Evolutionary conservation across 768 basidiomycete genomes (phyloP), one percentile per base, ranked within the genome.

Genomic region (Psilocybe tampanensis): DNA sequence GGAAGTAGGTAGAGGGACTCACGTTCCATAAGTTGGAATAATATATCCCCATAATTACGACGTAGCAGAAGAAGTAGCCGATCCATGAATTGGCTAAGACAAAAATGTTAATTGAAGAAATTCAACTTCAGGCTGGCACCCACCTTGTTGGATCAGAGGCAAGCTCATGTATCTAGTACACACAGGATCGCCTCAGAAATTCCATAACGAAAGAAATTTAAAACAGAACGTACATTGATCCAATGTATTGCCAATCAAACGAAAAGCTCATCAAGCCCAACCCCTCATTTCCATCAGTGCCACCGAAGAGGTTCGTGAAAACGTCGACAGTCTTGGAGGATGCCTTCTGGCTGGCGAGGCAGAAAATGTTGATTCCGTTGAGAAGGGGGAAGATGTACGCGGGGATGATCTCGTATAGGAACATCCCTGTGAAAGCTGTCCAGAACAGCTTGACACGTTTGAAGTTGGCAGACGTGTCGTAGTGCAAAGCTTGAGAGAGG

Each of bases 201-300:
- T 15, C n/a, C 12, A 32, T 29, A 9, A 29, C 29, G 22, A 21
- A 8, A 26, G 18, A 45, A 0, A 44, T 36, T 34, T 4, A 44
- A 43, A 43, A 15, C 3, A 44, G 8, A 1, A 62, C 70, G 23
- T 61, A 78, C 71, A 24, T 34, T 15, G 83, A 83, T 0, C 79
- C 79, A 59, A 86, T 83, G 60, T 85, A 85, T 58, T 86, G 83
- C 85, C 85, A 90, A 62, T 89, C 88, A 44, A 89, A 79, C n/a
- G 83, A 82, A 41, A 89, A 55, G 32, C 80, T 82, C 39, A 84
- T 54, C 18, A 89, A 63, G 0, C 88, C 87, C 39, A 89, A 73
- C 0, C 86, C 88, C 67, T 90, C 87, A 61, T 89, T 90, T 24
- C 80, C 86, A 33, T 82, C 76, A 2, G 81, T 72, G 5, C 89